Evolutionary conservation across 2,329 filamentous ascomycete species (phyloP), one percentile per base, ranked within the genome.

Genomic region (Colletotrichum musicola): DNA sequence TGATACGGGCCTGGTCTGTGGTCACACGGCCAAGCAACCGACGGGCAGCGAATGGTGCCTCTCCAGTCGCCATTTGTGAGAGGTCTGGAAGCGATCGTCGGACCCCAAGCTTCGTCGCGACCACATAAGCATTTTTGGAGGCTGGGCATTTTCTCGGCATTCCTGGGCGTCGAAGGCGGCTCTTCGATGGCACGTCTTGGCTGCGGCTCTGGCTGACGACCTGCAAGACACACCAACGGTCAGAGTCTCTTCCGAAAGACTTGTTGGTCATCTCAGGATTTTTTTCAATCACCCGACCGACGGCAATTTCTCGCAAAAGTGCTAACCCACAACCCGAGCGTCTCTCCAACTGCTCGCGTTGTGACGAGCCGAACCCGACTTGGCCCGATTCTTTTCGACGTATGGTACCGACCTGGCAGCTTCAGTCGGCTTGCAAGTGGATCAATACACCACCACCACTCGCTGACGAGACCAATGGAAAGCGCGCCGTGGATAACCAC

Each of bases 81-180:
- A 46, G 44, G 14, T 46, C 44, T 46, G 30, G 30, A 10, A 35
- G 30, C 30, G 30, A 35, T 35, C 30, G 30, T 35, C 30, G 30
- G 7, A 35, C 7, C 30, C 30, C 30, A 35, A 35, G 30, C 30
- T 35, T 35, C 30, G 30, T 35, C 9, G 30, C 30, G 30, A 35
- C 30, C 30, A 35, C 30, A 68, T 42, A 68, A 68, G 64, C 64
- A 27, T 64, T 68, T 40, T 13, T n/a, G 20, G 27, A 18, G 64
- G 60, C 64, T 64, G 47, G 64, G 64, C 64, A 27, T 10, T 46
- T 50, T 54, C 64, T 64, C 60, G 60, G 60, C 64, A 54, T 54
- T 64, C 4, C 64, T 64, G n/a, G 64, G 64, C 64, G 30, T 35
- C 6, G 30, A 14, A 4, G 16, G 10, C 53, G 61, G 64, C 60